Conservation (phyloP, 2,329 filamentous ascomycete genomes). For the Aspergillus pseudoviridinutans region DNA sequence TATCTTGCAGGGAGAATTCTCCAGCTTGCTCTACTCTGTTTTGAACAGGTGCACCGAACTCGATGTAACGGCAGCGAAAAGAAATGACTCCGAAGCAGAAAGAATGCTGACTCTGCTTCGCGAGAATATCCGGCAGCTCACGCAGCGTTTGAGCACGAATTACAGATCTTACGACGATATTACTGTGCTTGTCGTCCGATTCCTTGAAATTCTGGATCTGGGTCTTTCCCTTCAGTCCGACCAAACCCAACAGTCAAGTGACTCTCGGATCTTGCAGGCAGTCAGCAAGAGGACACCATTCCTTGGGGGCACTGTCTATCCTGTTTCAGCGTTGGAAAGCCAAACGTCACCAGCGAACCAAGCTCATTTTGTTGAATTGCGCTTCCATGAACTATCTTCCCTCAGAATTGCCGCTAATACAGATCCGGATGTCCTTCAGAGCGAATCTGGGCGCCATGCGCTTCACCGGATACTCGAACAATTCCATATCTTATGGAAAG, state of each 20-base stretch:
- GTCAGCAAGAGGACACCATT: slow-evolving; percentile 39
- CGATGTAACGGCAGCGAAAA: slow-evolving; percentile 19
- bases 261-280: slow-evolving; percentile 20
- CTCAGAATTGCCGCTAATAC: slow-evolving; percentile 32
- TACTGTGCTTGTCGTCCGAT: slow-evolving; percentile 69
- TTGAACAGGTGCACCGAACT: slow-evolving; percentile 41
- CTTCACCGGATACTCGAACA: slow-evolving; percentile 65
- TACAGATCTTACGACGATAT: slow-evolving; percentile 85
- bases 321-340: slow-evolving; percentile 11
- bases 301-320: slow-evolving; percentile 28
- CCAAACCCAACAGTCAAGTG: slow-evolving; percentile 12
- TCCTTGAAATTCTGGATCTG: slow-evolving; percentile 73
- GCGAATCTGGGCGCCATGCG: slow-evolving; percentile 44
- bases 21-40: slow-evolving; percentile 66
- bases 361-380: slow-evolving; percentile 30
- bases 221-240: slow-evolving; percentile 61
- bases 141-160: slow-evolving; percentile 62
- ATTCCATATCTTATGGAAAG: slow-evolving; percentile 78
- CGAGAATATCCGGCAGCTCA: slow-evolving; percentile 63
- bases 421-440: slow-evolving; percentile 36
- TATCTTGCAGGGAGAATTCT: slow-evolving; percentile 77
- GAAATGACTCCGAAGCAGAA: slow-evolving; percentile 14
- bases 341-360: slow-evolving; percentile 8
- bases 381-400: slow-evolving; percentile 36
- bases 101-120: slow-evolving; percentile 43